Conservation (phyloP, 768 basidiomycete species). For the Tylopilus vinaceipallidus region DNA sequence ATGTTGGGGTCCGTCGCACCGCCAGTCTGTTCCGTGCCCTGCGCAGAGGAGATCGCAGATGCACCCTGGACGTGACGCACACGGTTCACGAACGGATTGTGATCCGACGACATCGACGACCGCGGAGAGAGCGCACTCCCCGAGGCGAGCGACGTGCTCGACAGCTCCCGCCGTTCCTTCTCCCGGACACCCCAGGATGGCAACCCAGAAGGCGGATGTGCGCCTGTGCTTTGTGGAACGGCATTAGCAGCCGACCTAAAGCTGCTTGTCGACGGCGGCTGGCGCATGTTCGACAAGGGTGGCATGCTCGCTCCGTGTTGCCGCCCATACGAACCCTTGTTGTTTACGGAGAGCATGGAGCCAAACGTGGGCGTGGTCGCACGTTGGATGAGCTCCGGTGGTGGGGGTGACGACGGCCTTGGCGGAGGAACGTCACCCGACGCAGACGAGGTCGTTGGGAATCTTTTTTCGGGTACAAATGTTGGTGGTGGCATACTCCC, state of each 20-base stretch:
- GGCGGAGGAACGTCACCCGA: conserved; percentile 70
- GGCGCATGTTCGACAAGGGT: conserved; percentile 62
- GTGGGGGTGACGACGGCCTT: conserved; percentile 90
- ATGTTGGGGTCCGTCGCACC: conserved; percentile 81
- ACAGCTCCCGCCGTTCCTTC: conserved; percentile 55
- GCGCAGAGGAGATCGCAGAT: conserved; percentile 48
- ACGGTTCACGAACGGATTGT: conserved; percentile 47
- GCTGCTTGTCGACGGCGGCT: conserved; percentile 76
- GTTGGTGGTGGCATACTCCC: conserved; percentile 71
- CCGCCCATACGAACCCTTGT: conserved; percentile 45
- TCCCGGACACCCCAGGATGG: conserved; percentile 53
- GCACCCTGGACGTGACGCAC: conserved; percentile 35
- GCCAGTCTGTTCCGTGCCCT: conserved; percentile 23
- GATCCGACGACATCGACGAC: conserved; percentile 81
- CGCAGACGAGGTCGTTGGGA: conserved; percentile 41
- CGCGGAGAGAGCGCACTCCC: conserved; percentile 70
- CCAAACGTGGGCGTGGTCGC: conserved; percentile 86
- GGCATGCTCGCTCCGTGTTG: conserved; percentile 77
- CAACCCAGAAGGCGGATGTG: conserved; percentile 43
- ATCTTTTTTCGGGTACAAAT: conserved; percentile 70
- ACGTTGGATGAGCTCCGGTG: conserved; percentile 86
- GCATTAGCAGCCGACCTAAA: conserved; percentile 75
- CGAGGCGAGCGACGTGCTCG: conserved; percentile 68
- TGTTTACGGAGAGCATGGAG: conserved; percentile 54
- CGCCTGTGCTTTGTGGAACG: conserved; percentile 50